phyloP scores from a whole-genome alignment of 139 green algal species.

The Chlamydomonas applanata region DNA sequence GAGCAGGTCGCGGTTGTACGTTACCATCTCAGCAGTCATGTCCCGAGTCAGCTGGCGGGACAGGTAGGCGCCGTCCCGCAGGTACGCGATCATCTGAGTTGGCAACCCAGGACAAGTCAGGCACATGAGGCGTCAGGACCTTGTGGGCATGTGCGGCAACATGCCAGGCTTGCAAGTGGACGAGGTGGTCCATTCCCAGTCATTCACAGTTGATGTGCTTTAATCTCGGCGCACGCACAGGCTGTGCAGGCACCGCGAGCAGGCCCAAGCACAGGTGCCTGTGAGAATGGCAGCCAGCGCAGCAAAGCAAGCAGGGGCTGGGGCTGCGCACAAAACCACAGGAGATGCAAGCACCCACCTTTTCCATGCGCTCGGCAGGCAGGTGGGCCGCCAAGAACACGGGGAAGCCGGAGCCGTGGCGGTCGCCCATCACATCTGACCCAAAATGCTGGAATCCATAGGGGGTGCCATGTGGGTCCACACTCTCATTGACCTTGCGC shows the following conservation, averaged over 20 bases:
- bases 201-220: too few relatives aligned
- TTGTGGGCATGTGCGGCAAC: too few relatives aligned
- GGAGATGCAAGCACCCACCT: neutral
- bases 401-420: constrained; percentile 36
- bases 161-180: too few relatives aligned
- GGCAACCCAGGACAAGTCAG: too few relatives aligned
- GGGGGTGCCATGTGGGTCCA: constrained; percentile 5
- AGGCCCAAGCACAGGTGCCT: neutral
- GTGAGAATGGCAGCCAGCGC: too few relatives aligned
- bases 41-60: neutral
- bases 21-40: neutral
- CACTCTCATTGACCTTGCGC: neutral
- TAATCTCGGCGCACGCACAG: too few relatives aligned
- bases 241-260: too few relatives aligned
- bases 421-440: constrained; percentile 37
- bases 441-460: constrained; percentile 36
- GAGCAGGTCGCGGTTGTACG: constrained; percentile 29
- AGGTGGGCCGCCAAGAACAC: constrained; percentile 26
- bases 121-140: too few relatives aligned
- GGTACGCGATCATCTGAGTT: constrained; percentile 23
- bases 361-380: constrained; percentile 1
- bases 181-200: too few relatives aligned
- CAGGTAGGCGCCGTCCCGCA: constrained; percentile 32
- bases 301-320: neutral
- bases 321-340: neutral